Evolutionary conservation across 2,329 filamentous ascomycete species (phyloP).

Genomic region (Aureobasidium sp.): DNA sequence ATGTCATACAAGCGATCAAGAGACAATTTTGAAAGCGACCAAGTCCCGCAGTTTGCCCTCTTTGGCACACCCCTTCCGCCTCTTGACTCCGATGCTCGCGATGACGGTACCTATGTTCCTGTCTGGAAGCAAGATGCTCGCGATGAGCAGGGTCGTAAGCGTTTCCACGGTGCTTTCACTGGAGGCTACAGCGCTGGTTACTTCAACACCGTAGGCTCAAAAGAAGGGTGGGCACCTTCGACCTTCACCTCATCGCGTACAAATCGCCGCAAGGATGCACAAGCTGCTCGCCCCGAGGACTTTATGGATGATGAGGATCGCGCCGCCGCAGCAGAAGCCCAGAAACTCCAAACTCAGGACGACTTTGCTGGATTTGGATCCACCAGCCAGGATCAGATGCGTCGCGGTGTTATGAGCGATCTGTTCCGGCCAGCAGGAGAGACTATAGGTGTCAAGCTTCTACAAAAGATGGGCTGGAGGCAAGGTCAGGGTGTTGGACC

Average conservation of each 20-base stretch:
- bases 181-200: constrained; percentile 97
- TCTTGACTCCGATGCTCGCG: constrained; percentile 65
- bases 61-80: constrained; percentile 83
- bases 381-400: constrained; percentile 49
- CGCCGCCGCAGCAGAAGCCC: constrained; percentile 73
- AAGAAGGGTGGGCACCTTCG: constrained; percentile 93
- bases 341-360: constrained; percentile 63
- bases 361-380: constrained; percentile 71
- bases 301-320: constrained; percentile 98
- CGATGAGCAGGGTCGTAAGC: constrained; percentile 83
- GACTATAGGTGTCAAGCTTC: constrained; percentile 76
- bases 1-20: constrained; percentile 80
- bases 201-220: constrained; percentile 96
- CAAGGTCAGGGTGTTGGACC: constrained; percentile 89
- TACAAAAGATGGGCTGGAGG: constrained; percentile 93
- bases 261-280: constrained; percentile 61
- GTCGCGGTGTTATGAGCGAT: constrained; percentile 57
- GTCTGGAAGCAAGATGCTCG: constrained; percentile 98
- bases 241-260: constrained; percentile 85
- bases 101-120: constrained; percentile 87
- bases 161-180: constrained; percentile 92
- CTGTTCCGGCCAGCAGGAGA: constrained; percentile 67
- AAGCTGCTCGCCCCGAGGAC: constrained; percentile 70
- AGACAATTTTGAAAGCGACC: constrained; percentile 65
- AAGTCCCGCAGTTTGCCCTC: constrained; percentile 65